Evolutionary conservation across 371 early-diverging fungal species (phyloP), one percentile per base, ranked within the genome.

Genomic region (Zychaea mexicana): DNA sequence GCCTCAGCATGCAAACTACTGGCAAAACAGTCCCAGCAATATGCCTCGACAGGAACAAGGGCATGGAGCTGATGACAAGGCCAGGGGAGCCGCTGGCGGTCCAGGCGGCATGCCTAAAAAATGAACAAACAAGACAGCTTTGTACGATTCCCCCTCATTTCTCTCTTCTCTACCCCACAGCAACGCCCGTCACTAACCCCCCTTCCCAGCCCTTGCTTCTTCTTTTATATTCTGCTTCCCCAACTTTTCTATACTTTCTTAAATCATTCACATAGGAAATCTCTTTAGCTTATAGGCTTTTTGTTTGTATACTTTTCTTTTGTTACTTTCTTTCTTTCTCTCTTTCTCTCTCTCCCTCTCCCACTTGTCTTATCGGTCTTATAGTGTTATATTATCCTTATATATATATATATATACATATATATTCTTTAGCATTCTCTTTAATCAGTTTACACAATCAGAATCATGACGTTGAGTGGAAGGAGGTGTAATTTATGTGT

Each of bases 1-100:
- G 76, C 67, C 70, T 36, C 60, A 49, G 46, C 74, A 66, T 42
- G 68, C 68, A 28, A 69, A 62, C n/a, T 78, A 75, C 38, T 78
- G 78, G 78, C 72, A 57, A 65, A 60, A 39, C 60, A 31, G 57
- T 39, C n/a, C n/a, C n/a, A n/a, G n/a, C n/a, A 52, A 57, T 22
- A 57, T 54, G 32, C 30, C 58, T 46, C 46, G 66, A 66, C 69
- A 57, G 24, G 73, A 73, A 17, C 67, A 66, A 58, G 53, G 66
- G 12, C 65, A 66, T 12, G 61, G 59, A 17, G 15, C 49, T 49
- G 70, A 72, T 52, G 70, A 76, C 31, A 70, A 76, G 45, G 26
- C 57, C 55, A 64, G 73, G 55, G 62, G 67, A 63, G 58, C 39
- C 26, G 55, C 26, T 24, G 49, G 53, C 15, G 39, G 22, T 12